Evolutionary conservation across 305 asterid species (phyloP).

Genomic region (Fraxinus baroniana): DNA sequence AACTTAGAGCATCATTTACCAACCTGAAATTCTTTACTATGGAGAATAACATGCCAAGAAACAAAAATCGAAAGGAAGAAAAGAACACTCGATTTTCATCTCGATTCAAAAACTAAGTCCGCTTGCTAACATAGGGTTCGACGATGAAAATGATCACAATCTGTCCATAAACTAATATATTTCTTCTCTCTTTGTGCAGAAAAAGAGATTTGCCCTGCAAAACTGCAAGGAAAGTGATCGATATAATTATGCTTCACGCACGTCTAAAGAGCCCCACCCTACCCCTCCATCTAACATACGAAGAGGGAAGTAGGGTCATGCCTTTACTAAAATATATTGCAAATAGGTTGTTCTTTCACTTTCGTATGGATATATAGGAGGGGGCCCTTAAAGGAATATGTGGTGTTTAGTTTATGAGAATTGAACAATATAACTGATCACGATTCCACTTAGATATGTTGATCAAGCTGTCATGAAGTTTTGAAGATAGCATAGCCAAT

Average conservation of each 20-base stretch:
- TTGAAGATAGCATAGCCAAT: background rate
- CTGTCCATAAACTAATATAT: background rate
- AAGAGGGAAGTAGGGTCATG: background rate
- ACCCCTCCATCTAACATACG: background rate
- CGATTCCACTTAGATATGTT: background rate
- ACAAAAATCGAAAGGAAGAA: background rate
- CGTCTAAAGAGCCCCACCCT: background rate
- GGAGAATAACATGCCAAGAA: background rate
- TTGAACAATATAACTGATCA: background rate
- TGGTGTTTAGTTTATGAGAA: background rate
- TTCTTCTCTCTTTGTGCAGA: background rate
- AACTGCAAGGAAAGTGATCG: background rate
- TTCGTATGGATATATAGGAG: background rate
- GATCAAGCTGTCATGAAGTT: background rate
- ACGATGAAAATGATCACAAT: background rate
- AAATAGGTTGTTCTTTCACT: background rate
- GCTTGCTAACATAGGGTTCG: background rate
- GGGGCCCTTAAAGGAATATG: background rate
- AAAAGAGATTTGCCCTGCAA: background rate
- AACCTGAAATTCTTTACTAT: background rate
- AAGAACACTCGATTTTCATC: background rate
- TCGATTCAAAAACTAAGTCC: background rate
- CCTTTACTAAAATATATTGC: background rate
- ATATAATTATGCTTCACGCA: background rate
- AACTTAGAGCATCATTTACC: constrained; percentile 1